These are phyloP conservation scores for Ammopiptanthus mongolicus DNA, from an alignment of 306 rosid species.

Conservation along the genomic window DNA sequence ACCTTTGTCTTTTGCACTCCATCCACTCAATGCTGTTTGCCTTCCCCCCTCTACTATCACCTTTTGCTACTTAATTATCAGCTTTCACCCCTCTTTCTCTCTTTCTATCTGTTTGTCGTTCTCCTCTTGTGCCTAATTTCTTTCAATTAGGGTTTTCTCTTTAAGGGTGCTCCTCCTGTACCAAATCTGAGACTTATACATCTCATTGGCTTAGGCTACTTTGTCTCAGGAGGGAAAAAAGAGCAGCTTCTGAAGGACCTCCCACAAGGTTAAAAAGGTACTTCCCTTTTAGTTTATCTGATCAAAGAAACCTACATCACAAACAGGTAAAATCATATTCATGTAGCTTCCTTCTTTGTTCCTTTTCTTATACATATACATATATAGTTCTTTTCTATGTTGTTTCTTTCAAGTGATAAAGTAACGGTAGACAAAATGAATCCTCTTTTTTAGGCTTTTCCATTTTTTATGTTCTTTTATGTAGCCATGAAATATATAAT, in stretches of 20 bases:
- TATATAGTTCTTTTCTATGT: slow-evolving; percentile 29
- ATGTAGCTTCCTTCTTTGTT: slow-evolving; percentile 30
- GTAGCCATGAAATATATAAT: slow-evolving; percentile 1
- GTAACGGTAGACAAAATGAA: slow-evolving; percentile 18
- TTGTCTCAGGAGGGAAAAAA: slow-evolving; percentile 29
- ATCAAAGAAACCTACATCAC: slow-evolving; percentile 52
- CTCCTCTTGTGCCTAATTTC: slow-evolving; percentile 11
- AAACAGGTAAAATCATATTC: slow-evolving; percentile 52
- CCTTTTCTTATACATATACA: slow-evolving; percentile 18
- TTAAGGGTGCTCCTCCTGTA: slow-evolving; percentile 23
- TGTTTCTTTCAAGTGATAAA: slow-evolving; percentile 25
- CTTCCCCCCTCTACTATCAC: slow-evolving; percentile 33
- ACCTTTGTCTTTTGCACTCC: slow-evolving; percentile 91
- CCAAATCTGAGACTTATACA: slow-evolving; percentile 37
- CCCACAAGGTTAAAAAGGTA: slow-evolving; percentile 46
- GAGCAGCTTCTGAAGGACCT: slow-evolving; percentile 42
- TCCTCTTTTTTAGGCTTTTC: slow-evolving; percentile 32
- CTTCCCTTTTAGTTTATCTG: slow-evolving; percentile 39
- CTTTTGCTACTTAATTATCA: slow-evolving; percentile 52
- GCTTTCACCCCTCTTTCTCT: slow-evolving; percentile 14
- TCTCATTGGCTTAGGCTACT: slow-evolving; percentile 44
- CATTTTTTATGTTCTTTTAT: slow-evolving; percentile 10
- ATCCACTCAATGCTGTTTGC: slow-evolving; percentile 70
- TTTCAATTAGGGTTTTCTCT: slow-evolving; percentile 61
- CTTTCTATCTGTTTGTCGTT: slow-evolving; percentile 13